A percentile compares a stretch with the other conserved stretches of the same genome.
Conservation (phyloP, 495 filamentous ascomycete species). For the Aspergillus cavernicola region DNA sequence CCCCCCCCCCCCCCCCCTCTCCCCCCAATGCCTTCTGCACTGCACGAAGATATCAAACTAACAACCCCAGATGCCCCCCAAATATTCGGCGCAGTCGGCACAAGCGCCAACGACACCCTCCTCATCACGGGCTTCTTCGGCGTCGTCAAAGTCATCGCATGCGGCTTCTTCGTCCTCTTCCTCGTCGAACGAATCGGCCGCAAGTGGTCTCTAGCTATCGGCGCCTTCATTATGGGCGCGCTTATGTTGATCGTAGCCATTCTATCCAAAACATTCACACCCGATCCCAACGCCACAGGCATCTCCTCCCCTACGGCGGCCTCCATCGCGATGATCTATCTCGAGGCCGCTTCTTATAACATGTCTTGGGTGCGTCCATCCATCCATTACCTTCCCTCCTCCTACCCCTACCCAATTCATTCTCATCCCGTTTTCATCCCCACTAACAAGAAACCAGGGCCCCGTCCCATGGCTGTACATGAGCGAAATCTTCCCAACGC, state of each 20-base stretch:
- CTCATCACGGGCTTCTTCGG: constrained; percentile 50
- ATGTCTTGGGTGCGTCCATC: constrained; percentile 25
- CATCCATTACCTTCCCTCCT: no score
- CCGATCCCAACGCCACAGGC: constrained; percentile 21
- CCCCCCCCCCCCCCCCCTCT: constrained; percentile 24
- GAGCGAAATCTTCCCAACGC: constrained; percentile 47
- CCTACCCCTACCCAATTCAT: no score
- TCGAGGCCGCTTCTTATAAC: constrained; percentile 43
- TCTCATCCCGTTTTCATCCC: no score
- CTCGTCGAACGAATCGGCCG: constrained; percentile 56
- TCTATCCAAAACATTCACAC: constrained; percentile 37
- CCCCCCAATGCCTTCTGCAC: no score
- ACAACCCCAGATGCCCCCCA: constrained; percentile 38
- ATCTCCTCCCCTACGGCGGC: constrained; percentile 40
- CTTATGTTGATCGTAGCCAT: constrained; percentile 49
- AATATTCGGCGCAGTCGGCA: constrained; percentile 46
- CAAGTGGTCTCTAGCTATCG: constrained; percentile 48
- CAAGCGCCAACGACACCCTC: constrained; percentile 33
- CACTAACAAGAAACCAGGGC: constrained; percentile 24
- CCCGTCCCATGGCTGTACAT: constrained; percentile 51
- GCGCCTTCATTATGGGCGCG: constrained; percentile 44
- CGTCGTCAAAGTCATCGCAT: constrained; percentile 45
- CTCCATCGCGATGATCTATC: constrained; percentile 47
- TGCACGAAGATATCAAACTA: constrained; percentile 8
- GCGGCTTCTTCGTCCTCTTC: constrained; percentile 44